Evolutionary conservation across 306 rosid genomes (phyloP).

Genomic region (Oxytropis ochrocephala): DNA sequence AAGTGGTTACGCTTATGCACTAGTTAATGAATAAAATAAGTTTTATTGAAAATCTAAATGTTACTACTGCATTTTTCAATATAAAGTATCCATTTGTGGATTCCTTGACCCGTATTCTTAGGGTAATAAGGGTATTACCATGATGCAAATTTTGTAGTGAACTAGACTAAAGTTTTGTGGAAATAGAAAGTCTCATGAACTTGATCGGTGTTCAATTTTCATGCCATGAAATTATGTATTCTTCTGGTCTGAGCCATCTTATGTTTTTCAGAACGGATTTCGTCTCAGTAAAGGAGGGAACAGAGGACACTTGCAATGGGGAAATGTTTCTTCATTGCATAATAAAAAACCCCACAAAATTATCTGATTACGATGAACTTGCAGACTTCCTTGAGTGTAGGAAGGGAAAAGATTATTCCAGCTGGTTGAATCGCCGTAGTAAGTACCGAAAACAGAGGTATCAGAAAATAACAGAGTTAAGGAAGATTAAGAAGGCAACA

Average conservation of each 20-base stretch:
- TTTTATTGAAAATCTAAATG: background rate
- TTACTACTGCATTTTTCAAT: background rate
- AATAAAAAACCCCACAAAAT: background rate
- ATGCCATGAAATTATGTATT: background rate
- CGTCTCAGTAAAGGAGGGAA: slow-evolving; percentile 26
- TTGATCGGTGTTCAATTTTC: slow-evolving; percentile 1
- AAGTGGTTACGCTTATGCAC: background rate
- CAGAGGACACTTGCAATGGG: slow-evolving; percentile 45
- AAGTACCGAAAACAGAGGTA: slow-evolving; percentile 35
- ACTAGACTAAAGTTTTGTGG: background rate
- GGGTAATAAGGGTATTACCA: background rate
- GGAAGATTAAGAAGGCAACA: slow-evolving; percentile 45
- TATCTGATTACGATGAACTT: slow-evolving; percentile 47
- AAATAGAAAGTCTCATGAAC: background rate
- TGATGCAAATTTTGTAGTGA: background rate
- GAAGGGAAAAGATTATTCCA: slow-evolving; percentile 49
- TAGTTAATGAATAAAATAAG: background rate
- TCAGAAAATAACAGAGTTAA: slow-evolving; percentile 24
- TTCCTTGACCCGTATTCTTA: background rate
- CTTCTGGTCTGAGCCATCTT: slow-evolving; percentile 7
- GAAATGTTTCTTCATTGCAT: slow-evolving; percentile 46
- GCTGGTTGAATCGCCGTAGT: slow-evolving; percentile 48
- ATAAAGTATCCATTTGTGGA: background rate
- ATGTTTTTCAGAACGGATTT: slow-evolving; percentile 19
- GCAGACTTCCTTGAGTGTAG: slow-evolving; percentile 55